Conservation (phyloP, 345 rosid species). For the Aquilaria yunnanensis region DNA sequence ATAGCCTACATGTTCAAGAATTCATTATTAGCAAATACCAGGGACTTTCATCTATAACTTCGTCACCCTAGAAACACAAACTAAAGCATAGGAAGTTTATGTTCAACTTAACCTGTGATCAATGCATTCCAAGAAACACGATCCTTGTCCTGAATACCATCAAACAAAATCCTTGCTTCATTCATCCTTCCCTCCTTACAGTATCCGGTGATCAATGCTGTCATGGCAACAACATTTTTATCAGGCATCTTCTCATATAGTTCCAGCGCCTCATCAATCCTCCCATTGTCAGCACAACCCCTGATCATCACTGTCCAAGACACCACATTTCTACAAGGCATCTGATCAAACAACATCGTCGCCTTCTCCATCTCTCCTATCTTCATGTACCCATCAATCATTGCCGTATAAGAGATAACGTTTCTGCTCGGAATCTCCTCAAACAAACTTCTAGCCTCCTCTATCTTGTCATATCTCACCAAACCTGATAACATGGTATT, state of each 20-base stretch:
- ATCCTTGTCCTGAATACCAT: slow-evolving; percentile 23
- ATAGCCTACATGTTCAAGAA: slow-evolving; percentile 16
- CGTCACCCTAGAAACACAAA: neutral
- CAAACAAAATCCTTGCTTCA: slow-evolving; percentile 30
- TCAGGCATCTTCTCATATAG: slow-evolving; percentile 23
- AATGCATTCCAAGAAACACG: slow-evolving; percentile 34
- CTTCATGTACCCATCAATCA: slow-evolving; percentile 41
- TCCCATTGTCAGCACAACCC: slow-evolving; percentile 30
- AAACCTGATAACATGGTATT: slow-evolving; percentile 40
- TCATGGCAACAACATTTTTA: slow-evolving; percentile 21
- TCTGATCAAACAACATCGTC: slow-evolving; percentile 22
- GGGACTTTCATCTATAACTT: neutral
- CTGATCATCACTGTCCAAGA: slow-evolving; percentile 34
- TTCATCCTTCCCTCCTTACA: slow-evolving; percentile 29
- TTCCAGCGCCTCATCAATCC: slow-evolving; percentile 23
- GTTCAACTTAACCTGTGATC: slow-evolving; percentile 22
- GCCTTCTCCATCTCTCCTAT: slow-evolving; percentile 31
- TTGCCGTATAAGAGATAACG: slow-evolving; percentile 40
- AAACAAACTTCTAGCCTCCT: slow-evolving; percentile 28
- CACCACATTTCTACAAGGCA: slow-evolving; percentile 22
- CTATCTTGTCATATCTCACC: slow-evolving; percentile 21
- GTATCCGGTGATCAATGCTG: slow-evolving; percentile 32
- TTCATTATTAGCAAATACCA: neutral
- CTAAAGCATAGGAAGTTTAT: slow-evolving; percentile 1
- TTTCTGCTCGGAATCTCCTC: slow-evolving; percentile 28